Conservation (phyloP, 2,329 filamentous ascomycete genomes). For the Lachnellula subtilissima region DNA sequence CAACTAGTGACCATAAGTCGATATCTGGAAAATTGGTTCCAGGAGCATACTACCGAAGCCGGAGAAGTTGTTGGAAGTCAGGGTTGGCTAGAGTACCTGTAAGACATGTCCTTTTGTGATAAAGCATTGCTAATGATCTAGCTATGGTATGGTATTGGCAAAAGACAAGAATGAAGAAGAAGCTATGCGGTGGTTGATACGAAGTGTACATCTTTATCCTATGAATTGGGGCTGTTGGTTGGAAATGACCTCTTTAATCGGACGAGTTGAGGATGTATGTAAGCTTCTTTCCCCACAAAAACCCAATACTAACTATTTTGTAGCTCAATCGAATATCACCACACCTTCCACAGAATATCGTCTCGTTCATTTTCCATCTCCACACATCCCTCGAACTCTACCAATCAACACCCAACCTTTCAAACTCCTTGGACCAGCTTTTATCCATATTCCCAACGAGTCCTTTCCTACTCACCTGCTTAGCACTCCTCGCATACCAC, state of each 20-base stretch:
- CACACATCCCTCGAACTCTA: constrained; percentile 89
- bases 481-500: constrained; percentile 84
- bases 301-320: constrained; percentile 25
- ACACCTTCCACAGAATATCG: constrained; percentile 80
- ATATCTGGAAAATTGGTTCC: constrained; percentile 77
- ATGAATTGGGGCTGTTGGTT: constrained; percentile 99
- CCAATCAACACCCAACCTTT: constrained; percentile 71
- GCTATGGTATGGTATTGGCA: constrained; percentile 82
- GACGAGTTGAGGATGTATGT: constrained; percentile 74
- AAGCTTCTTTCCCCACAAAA: neutral
- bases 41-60: constrained; percentile 53
- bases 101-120: constrained; percentile 23
- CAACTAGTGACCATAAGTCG: constrained; percentile 73
- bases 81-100: constrained; percentile 89
- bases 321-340: constrained; percentile 68
- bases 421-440: constrained; percentile 70
- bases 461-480: constrained; percentile 85
- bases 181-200: constrained; percentile 81
- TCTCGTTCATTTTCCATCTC: constrained; percentile 90
- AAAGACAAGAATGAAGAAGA: constrained; percentile 86
- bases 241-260: constrained; percentile 78
- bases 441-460: constrained; percentile 81
- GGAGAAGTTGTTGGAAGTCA: constrained; percentile 62
- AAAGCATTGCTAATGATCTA: constrained; percentile 28
- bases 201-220: constrained; percentile 81